Conservation (phyloP, 768 basidiomycete genomes). For the Cystobasidium ongulense region DNA sequence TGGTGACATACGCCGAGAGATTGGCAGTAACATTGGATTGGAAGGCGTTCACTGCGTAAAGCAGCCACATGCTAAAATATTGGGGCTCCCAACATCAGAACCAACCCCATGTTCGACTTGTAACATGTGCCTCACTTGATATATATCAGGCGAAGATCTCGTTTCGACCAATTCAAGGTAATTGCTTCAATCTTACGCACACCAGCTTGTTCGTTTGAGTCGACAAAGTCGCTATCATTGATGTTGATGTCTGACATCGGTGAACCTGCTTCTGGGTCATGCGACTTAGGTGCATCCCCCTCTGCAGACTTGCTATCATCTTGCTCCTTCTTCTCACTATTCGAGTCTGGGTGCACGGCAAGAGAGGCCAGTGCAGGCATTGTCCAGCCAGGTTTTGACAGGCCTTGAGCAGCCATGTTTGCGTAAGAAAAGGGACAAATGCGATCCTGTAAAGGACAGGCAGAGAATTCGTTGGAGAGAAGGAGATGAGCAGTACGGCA, state of each 20-base stretch:
- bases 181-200: slow-evolving; percentile 36
- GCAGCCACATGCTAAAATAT: slow-evolving; percentile 39
- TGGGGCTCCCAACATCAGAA: no score
- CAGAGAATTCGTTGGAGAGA: no score
- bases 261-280: not conserved
- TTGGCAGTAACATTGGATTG: slow-evolving; percentile 38
- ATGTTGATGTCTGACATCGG: not conserved
- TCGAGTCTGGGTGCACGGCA: not conserved
- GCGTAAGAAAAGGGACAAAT: no score
- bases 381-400: not conserved
- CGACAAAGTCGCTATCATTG: not conserved
- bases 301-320: not conserved
- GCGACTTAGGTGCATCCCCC: not conserved
- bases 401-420: not conserved
- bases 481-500: no score
- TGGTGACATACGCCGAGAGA: slow-evolving; percentile 36
- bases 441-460: no score
- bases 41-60: slow-evolving; percentile 40
- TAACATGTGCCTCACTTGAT: slow-evolving; percentile 29
- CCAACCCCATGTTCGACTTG: no score
- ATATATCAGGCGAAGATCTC: slow-evolving; percentile 33
- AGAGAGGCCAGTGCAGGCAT: not conserved
- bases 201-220: slow-evolving; percentile 33
- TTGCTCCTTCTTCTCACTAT: not conserved
- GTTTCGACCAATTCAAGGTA: slow-evolving; percentile 36